phyloP scores from a whole-genome alignment of 441 rosid species.

The Pelargonium citronellum region DNA sequence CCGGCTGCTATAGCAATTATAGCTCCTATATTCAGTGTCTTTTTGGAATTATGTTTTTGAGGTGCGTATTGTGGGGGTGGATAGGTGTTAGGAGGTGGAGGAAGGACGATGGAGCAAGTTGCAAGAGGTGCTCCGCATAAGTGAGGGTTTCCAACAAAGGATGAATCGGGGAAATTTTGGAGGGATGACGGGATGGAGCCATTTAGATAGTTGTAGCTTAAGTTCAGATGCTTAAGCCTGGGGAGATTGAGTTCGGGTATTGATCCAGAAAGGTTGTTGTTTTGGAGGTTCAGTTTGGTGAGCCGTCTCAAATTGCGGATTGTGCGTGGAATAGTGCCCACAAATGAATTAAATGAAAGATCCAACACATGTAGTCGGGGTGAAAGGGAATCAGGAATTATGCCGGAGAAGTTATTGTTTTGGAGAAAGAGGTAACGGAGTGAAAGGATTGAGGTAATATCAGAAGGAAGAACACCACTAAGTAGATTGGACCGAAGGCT shows the following conservation, averaged over 20 bases:
- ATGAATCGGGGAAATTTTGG: constrained; percentile 47
- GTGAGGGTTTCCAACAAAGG: constrained; percentile 51
- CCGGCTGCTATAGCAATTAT: constrained; percentile 53
- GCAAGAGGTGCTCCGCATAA: constrained; percentile 71
- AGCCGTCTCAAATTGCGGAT: constrained; percentile 37
- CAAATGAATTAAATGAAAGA: constrained; percentile 54
- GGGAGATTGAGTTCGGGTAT: constrained; percentile 39
- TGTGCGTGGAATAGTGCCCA: constrained; percentile 42
- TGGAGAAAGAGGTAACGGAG: constrained; percentile 54
- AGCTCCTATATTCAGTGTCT: constrained; percentile 37
- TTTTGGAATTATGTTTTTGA: constrained; percentile 31
- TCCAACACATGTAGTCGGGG: constrained; percentile 45
- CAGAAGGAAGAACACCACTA: constrained; percentile 55
- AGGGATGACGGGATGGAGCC: constrained; percentile 57
- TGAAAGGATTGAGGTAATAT: constrained; percentile 47
- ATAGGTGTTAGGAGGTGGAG: constrained; percentile 35
- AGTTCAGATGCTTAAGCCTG: constrained; percentile 44
- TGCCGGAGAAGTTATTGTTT: constrained; percentile 61
- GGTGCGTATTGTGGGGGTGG: constrained; percentile 39
- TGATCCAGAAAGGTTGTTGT: constrained; percentile 49
- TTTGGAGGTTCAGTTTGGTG: constrained; percentile 46
- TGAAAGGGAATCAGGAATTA: constrained; percentile 40
- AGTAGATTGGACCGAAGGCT: constrained; percentile 63
- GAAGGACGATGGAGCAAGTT: constrained; percentile 37
- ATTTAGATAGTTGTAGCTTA: constrained; percentile 55